Base-by-base conservation (phyloP, 805 yeast genomes). In the Yamadazyma paraphyllophila region DNA sequence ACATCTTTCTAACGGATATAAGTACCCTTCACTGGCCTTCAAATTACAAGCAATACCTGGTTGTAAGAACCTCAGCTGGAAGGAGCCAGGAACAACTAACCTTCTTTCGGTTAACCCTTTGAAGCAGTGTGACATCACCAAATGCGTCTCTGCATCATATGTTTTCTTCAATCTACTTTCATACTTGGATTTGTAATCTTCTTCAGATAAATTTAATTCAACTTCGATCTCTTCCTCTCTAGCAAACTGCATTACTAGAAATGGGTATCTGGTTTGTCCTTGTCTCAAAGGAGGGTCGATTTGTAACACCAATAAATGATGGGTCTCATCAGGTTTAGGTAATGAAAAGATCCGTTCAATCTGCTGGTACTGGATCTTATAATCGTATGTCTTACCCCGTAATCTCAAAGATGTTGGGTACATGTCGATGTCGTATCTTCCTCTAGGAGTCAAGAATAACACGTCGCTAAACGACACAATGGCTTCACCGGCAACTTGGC, bases 231-330 rank as follows among this genome's bases (percentile, higher is more conserved):
- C 96, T 65, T 94, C 99, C 52, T 90, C 96, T 44, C 83, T 81
- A 49, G 85, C 80, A 60, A 94, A 88, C 69, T 94, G 99, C 63
- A 92, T 68, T 11, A 90, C 92, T 61, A 94, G 72, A 63, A 88
- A 94, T 34, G 97, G 96, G 60, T 94, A 92, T 49, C 96, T 81
- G 0, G 99, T 94, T 69, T 94, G 98, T 45, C 99, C 99, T 69
- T 94, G 99, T 64, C 98, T 83, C 53, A 94, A 73, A 2, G 99
- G 99, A 20, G 99, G 99, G 55, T 92, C 97, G 38, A 94, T 85
- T 59, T 95, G 97, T 49, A 92, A 71, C 6, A 94, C 84, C 61
- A 94, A 74, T 53, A 91, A 72, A 63, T 92, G 96, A 62, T 92
- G 96, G 36, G 86, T 74, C 50, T 90, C 97, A 65, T 94, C 99